Percentiles rank a stretch among this genome's conserved stretches.
These are phyloP conservation scores for Carex arenaria DNA, from an alignment of 202 grass and related monocot genomes.

Conservation along the genomic window DNA sequence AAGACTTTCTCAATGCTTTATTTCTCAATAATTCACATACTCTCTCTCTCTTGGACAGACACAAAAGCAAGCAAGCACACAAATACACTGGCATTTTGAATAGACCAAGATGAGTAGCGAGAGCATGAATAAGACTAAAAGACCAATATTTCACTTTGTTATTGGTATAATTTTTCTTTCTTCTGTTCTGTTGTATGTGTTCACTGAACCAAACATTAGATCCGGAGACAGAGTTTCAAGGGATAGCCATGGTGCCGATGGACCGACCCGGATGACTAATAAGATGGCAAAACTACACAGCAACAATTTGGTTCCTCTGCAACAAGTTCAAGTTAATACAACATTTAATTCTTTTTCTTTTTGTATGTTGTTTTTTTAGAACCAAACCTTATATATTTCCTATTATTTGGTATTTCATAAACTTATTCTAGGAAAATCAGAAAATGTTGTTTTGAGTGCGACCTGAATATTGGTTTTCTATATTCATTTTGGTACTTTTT, in stretches of 20 bases:
- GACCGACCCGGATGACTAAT: background rate
- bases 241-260: background rate
- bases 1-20: background rate
- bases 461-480: background rate
- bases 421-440: background rate
- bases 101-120: slow-evolving; percentile 4
- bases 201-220: slow-evolving; percentile 5
- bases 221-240: background rate
- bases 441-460: background rate
- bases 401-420: background rate
- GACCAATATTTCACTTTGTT: background rate
- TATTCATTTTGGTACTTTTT: background rate
- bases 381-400: background rate
- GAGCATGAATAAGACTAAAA: slow-evolving; percentile 3
- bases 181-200: slow-evolving; percentile 4
- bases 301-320: background rate
- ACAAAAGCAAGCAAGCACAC: background rate
- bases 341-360: background rate
- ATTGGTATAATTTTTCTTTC: slow-evolving; percentile 3
- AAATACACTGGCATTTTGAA: background rate
- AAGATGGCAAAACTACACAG: background rate
- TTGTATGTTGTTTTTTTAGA: background rate
- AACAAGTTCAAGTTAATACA: background rate
- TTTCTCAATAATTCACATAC: background rate
- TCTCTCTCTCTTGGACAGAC: background rate